These are phyloP conservation scores for Pterocarpus macrocarpus DNA, from an alignment of 306 rosid species.

Conservation along the genomic window DNA sequence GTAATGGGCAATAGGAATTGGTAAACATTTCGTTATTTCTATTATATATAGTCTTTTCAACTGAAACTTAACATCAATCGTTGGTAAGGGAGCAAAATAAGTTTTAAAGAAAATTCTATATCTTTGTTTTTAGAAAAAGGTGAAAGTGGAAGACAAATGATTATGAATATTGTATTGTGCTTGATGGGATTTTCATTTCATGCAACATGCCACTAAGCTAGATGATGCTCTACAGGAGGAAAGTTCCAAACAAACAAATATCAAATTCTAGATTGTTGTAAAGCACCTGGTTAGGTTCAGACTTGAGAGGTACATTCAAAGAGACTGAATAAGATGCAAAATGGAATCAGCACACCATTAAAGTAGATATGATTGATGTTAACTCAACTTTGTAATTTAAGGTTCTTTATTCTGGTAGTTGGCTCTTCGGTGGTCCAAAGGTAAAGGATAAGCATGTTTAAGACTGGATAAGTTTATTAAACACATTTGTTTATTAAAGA, in stretches of 20 bases:
- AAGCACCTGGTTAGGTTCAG: constrained; percentile 28
- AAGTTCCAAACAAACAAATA: constrained; percentile 39
- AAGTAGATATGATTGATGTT: constrained; percentile 37
- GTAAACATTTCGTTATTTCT: not conserved
- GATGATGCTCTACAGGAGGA: constrained; percentile 9
- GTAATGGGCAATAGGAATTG: no score
- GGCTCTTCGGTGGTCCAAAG: constrained; percentile 44
- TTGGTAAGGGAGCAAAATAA: not conserved
- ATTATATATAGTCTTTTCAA: not conserved
- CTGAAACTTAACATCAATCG: not conserved
- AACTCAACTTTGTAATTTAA: constrained; percentile 29
- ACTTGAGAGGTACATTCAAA: constrained; percentile 21
- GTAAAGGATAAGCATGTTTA: constrained; percentile 46
- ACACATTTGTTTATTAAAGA: constrained; percentile 35
- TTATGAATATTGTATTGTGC: not conserved
- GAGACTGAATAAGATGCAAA: constrained; percentile 46
- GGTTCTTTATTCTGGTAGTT: constrained; percentile 40
- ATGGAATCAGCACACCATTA: constrained; percentile 45
- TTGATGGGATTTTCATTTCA: constrained; percentile 26
- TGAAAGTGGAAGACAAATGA: not conserved
- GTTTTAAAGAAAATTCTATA: not conserved
- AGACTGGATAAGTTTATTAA: constrained; percentile 28
- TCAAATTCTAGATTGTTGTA: constrained; percentile 5
- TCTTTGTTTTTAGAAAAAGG: no score
- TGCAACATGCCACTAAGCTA: constrained; percentile 29